Evolutionary conservation across 306 rosid species (phyloP), one percentile per base, ranked within the genome.

Genomic region (Vicia villosa): DNA sequence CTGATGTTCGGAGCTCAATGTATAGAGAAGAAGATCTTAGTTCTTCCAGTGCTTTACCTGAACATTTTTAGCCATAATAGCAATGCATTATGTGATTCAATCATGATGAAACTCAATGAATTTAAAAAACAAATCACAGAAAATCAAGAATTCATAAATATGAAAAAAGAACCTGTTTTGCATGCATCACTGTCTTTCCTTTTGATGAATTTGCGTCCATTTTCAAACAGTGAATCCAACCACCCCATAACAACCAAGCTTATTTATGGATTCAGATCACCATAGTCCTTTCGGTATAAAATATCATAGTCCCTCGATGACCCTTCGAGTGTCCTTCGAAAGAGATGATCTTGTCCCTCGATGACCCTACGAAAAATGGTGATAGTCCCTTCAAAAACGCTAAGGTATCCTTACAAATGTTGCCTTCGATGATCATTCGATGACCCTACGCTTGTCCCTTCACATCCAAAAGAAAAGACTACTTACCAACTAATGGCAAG

Each of bases 121-220:
- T 13, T 20, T 79, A n/a, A 74, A 16, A n/a, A 46, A 1, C 8
- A 14, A 58, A 59, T 58, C 21, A 21, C 45, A 19, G 37, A 50
- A 63, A 70, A 36, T 24, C 2, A 63, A 62, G 12, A 36, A 63
- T 2, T 47, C 12, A 50, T 30, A 19, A 52, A 34, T 47, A 26
- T 12, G 46, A 38, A 14, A 59, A 62, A 51, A 19, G 12, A 63
- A 94, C 97, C 97, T 85, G 97, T 75, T 84, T 94, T 97, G 51
- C 96, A 96, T 28, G 97, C 97, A 82, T 94, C 99, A 74, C 96
- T 94, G 58, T 94, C 95, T 73, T 91, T 94, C 47, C 99, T 71
- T 79, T 94, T 94, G 71, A 88, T 78, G 20, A 83, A 73, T 62
- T 63, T 88, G 36, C 82, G 73, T 19, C 74, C 85, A 50, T 41